These are phyloP conservation scores for Actinomucor elegans DNA, from an alignment of 371 early-diverging fungal species.

Conservation along the genomic window DNA sequence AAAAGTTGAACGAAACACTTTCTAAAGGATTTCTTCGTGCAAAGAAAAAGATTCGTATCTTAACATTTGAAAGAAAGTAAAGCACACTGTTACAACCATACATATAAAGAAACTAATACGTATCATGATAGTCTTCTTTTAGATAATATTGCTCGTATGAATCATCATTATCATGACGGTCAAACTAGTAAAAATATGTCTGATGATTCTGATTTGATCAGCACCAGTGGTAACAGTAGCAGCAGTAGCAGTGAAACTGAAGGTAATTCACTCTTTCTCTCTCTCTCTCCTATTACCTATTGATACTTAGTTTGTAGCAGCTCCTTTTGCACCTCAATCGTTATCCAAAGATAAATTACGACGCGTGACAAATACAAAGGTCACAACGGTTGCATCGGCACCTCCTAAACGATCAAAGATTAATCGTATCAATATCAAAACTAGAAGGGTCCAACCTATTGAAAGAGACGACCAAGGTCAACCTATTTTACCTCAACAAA, in stretches of 20 bases:
- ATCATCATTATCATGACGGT: neutral
- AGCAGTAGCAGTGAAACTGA: neutral
- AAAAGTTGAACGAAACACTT: conserved; percentile 53
- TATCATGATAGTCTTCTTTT: conserved; percentile 32
- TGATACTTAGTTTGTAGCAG: too few species aligned
- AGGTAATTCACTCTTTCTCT: conserved; percentile 1
- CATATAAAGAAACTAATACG: neutral
- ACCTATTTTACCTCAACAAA: conserved; percentile 74
- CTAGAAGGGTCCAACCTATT: conserved; percentile 57
- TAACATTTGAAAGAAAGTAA: conserved; percentile 30
- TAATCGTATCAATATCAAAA: conserved; percentile 31
- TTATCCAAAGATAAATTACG: too few species aligned
- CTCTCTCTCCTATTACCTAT: too few species aligned
- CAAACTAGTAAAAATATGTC: too few species aligned
- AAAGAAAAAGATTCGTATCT: conserved; percentile 20
- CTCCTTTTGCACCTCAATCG: neutral
- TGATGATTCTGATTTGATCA: conserved; percentile 1
- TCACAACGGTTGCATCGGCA: conserved; percentile 46
- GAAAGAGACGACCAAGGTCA: conserved; percentile 68
- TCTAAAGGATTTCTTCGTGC: conserved; percentile 20
- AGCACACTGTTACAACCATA: neutral
- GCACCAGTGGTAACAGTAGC: too few species aligned
- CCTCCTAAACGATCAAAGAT: conserved; percentile 49
- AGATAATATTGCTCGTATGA: conserved; percentile 41
- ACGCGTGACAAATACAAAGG: neutral